These are phyloP conservation scores for Trichothecium sympodiale DNA, from an alignment of 2,329 filamentous ascomycete species.

Conservation along the genomic window DNA sequence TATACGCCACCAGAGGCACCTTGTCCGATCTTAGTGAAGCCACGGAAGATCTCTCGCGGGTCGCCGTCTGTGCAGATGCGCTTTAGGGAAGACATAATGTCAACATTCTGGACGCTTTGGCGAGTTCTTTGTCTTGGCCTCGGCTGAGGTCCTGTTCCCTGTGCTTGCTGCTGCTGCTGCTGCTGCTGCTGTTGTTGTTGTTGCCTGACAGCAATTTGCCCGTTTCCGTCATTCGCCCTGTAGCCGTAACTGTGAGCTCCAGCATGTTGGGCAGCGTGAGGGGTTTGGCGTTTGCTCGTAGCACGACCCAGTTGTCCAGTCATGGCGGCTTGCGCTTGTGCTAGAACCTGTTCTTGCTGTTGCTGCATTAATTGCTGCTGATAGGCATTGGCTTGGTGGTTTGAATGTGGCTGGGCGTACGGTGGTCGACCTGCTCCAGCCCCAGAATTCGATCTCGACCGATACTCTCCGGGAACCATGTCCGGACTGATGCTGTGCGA, in stretches of 20 bases:
- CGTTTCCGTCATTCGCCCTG: constrained; percentile 1
- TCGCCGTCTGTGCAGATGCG: constrained; percentile 86
- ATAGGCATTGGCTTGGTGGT: constrained; percentile 34
- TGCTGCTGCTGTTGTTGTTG: constrained; percentile 17
- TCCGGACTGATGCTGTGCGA: not conserved
- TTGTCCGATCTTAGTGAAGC: constrained; percentile 91
- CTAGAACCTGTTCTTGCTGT: constrained; percentile 78
- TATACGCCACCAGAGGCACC: constrained; percentile 94
- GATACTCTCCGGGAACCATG: constrained; percentile 1
- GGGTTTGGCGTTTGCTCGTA: constrained; percentile 57
- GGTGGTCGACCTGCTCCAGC: constrained; percentile 35
- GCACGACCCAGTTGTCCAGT: constrained; percentile 59
- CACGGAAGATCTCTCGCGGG: constrained; percentile 76
- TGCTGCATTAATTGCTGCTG: constrained; percentile 61
- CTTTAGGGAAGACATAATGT: constrained; percentile 74
- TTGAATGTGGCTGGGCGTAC: constrained; percentile 34
- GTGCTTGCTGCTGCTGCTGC: constrained; percentile 14
- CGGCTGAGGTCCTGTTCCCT: constrained; percentile 35
- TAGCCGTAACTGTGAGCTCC: constrained; percentile 3
- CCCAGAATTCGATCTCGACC: constrained; percentile 56
- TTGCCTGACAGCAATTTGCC: constrained; percentile 1
- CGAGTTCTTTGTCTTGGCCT: constrained; percentile 68
- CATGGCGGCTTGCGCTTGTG: constrained; percentile 68
- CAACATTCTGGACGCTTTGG: constrained; percentile 63
- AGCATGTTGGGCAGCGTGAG: constrained; percentile 22